Evolutionary conservation across 2,329 filamentous ascomycete species (phyloP).

Genomic region (Ophiostoma perfectum): DNA sequence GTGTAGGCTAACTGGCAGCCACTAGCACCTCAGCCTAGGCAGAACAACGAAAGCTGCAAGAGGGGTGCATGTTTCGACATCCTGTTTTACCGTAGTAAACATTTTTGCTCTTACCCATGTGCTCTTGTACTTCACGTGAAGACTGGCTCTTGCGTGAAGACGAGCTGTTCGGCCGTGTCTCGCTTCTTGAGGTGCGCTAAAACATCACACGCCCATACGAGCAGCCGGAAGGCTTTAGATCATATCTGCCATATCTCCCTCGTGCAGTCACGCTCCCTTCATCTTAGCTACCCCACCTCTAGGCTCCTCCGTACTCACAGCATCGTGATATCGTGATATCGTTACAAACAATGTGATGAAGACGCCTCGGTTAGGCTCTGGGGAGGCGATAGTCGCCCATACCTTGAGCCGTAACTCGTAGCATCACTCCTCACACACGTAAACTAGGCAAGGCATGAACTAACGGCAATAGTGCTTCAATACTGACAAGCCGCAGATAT

Average conservation of each 20-base stretch:
- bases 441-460: no score
- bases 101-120: no score
- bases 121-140: no score
- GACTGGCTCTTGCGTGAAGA: no score
- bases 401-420: no score
- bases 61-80: not conserved
- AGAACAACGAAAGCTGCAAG: not conserved
- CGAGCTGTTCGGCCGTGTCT: not conserved
- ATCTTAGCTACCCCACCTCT: not conserved
- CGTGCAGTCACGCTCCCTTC: not conserved
- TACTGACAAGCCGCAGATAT: no score
- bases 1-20: constrained; percentile 10
- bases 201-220: not conserved
- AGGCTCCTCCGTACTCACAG: not conserved
- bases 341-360: not conserved
- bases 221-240: not conserved
- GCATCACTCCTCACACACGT: no score
- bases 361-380: not conserved
- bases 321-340: not conserved
- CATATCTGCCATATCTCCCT: no score
- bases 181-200: not conserved
- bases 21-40: constrained; percentile 9
- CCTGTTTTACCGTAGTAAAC: not conserved
- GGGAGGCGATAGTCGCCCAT: no score
- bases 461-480: no score